Base-by-base conservation (phyloP, 1,139 yeast species). In the Zygoascus hellenicus region DNA sequence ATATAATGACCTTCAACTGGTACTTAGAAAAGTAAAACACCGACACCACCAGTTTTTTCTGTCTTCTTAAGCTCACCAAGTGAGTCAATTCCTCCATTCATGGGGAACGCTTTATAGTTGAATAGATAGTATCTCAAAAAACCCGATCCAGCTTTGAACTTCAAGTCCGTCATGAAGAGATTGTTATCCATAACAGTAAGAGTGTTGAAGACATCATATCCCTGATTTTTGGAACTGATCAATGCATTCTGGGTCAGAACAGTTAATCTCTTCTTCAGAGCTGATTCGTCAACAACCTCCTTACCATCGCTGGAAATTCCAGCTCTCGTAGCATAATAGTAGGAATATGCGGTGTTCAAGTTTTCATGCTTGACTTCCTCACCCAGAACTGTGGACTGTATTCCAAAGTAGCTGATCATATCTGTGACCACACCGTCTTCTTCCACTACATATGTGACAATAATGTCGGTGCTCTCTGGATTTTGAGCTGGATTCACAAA, bases 71-170 rank as follows among this genome's bases (percentile, higher is more conserved):
- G 43, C 40, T 75, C 77, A 50, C 80, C 78, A 15, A 72, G 69
- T 31, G 70, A 65, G 53, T 80, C 80, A 38, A 88, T 69, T 5
- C 97, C 98, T 29, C 97, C 96, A 49, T 73, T 70, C 46, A 92
- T 77, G 2, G 89, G 90, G 69, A 79, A 80, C 5, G 94, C 82
- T 61, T 75, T 81, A 71, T 90, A 92, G 66, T 92, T 92, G 75
- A 92, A 94, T 59, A 94, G 70, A 63, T 92, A 92, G 65, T 84
- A 94, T 67, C 92, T 86, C 61, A 92, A 75, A 63, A 78, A 78
- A 0, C 98, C 99, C 64, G 92, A 97, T 39, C 99, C 99, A 43
- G 81, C 78, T 19, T 96, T 97, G 65, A 94, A 92, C 64, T 88
- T 87, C 67, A 87, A 75, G 44, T 84, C 81, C 35, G 86, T 83